Evolutionary conservation across 2,329 filamentous ascomycete genomes (phyloP).

Genomic region (Aspergillus alliaceus): DNA sequence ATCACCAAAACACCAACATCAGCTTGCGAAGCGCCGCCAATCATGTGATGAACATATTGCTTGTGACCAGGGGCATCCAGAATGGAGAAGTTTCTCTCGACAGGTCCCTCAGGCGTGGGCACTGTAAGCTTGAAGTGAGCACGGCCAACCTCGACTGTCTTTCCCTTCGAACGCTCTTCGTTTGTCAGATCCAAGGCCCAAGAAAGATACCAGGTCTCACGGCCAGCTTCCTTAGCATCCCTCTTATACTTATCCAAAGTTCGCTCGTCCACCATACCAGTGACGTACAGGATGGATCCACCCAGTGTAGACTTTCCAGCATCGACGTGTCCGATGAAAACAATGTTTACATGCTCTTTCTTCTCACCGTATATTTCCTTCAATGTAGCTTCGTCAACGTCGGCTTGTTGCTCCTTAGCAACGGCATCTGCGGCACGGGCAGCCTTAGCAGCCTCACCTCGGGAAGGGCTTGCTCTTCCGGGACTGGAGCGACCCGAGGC

Average conservation of each 20-base stretch:
- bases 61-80: constrained; percentile 97
- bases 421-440: constrained; percentile 78
- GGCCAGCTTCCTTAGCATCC: constrained; percentile 92
- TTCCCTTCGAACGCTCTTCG: constrained; percentile 93
- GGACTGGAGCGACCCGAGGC: constrained; percentile 82
- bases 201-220: constrained; percentile 98
- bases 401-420: constrained; percentile 75
- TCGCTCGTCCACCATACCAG: constrained; percentile 98
- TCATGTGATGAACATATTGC: constrained; percentile 98
- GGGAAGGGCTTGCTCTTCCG: constrained; percentile 70
- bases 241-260: constrained; percentile 98
- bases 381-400: constrained; percentile 79
- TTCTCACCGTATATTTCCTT: constrained; percentile 93
- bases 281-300: constrained; percentile 87
- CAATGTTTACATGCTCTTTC: constrained; percentile 79
- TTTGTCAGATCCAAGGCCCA: constrained; percentile 98
- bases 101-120: constrained; percentile 44
- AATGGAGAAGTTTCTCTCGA: constrained; percentile 94
- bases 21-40: constrained; percentile 88
- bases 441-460: constrained; percentile 56
- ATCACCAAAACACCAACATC: constrained; percentile 96
- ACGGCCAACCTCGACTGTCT: constrained; percentile 95
- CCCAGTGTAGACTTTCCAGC: constrained; percentile 96
- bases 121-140: constrained; percentile 84
- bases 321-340: constrained; percentile 97